A percentile compares a stretch with the other conserved stretches of the same genome.
These are phyloP conservation scores for Nitzschia sp. DNA, from an alignment of 108 stramenopile genomes.

Conservation along the genomic window DNA sequence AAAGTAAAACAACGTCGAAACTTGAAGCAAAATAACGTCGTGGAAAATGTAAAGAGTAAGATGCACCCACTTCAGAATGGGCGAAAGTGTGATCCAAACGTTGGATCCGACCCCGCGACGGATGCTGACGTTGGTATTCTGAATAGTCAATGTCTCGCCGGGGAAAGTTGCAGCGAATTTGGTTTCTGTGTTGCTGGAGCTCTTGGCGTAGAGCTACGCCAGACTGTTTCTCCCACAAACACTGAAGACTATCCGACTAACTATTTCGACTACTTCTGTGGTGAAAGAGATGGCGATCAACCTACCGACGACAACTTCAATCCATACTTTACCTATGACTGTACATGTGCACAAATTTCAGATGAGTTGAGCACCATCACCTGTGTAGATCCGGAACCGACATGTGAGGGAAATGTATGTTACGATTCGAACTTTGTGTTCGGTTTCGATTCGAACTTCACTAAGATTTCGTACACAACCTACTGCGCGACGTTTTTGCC, in stretches of 20 bases:
- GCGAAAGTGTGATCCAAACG: conserved; percentile 1
- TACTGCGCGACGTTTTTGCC: neutral
- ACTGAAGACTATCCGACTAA: too few species aligned
- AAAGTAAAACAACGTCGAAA: too few species aligned
- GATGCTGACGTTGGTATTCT: conserved; percentile 2
- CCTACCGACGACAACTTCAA: too few species aligned
- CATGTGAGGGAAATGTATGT: neutral
- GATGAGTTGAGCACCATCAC: neutral
- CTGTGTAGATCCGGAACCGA: neutral
- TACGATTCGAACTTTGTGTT: neutral
- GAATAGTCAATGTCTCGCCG: neutral
- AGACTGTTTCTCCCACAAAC: neutral
- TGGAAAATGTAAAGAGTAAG: too few species aligned
- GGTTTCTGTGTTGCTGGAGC: neutral
- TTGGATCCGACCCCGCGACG: neutral
- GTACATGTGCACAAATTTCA: neutral
- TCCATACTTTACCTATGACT: neutral
- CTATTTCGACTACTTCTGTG: conserved; percentile 2
- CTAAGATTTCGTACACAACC: neutral
- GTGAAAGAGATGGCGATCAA: too few species aligned
- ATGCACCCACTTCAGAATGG: too few species aligned
- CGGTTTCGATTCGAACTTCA: neutral
- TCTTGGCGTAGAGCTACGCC: neutral
- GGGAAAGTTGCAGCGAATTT: neutral
- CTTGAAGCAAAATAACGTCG: too few species aligned